These are phyloP conservation scores for Xylariaceae sp. DNA, from an alignment of 2,329 filamentous ascomycete genomes.

Conservation along the genomic window DNA sequence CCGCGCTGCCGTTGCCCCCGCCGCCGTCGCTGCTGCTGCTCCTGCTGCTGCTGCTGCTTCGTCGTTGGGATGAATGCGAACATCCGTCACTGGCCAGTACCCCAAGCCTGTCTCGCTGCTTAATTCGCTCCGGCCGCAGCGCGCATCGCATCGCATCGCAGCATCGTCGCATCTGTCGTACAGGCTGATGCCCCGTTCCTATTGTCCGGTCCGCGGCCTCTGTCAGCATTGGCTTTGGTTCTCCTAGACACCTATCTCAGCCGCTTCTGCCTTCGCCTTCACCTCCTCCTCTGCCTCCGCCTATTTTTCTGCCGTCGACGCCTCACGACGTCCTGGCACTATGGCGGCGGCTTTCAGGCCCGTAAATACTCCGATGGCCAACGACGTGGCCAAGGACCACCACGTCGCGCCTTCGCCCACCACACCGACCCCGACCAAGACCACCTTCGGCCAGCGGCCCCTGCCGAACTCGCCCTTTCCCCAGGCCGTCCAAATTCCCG, in stretches of 20 bases:
- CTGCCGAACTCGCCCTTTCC: slow-evolving; percentile 47
- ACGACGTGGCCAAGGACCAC: slow-evolving; percentile 22
- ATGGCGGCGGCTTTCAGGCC: slow-evolving; percentile 44
- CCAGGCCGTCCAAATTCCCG: slow-evolving; percentile 39
- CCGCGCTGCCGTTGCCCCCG: no score
- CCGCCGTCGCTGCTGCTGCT: slow-evolving; percentile 9
- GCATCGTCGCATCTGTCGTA: slow-evolving; percentile 12
- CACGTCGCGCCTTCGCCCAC: slow-evolving; percentile 20
- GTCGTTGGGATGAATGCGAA: slow-evolving; percentile 19
- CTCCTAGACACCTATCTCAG: slow-evolving; percentile 4
- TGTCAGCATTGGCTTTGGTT: slow-evolving; percentile 9
- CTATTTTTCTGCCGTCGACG: slow-evolving; percentile 1
- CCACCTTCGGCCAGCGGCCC: slow-evolving; percentile 48
- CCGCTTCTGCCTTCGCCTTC: slow-evolving; percentile 7
- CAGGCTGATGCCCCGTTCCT: slow-evolving; percentile 9
- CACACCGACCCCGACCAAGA: slow-evolving; percentile 55
- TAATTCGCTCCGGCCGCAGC: no score
- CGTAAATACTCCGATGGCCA: slow-evolving; percentile 34
- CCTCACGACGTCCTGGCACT: not conserved
- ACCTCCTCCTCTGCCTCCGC: slow-evolving; percentile 10
- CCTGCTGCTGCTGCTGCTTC: slow-evolving; percentile 16
- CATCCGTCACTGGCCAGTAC: slow-evolving; percentile 15
- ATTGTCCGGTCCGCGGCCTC: slow-evolving; percentile 8
- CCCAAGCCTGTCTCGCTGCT: slow-evolving; percentile 6
- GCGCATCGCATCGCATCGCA: slow-evolving; percentile 4